Conservation (phyloP, 371 early-diverging fungal genomes). For the Rhizopus microsporus region DNA sequence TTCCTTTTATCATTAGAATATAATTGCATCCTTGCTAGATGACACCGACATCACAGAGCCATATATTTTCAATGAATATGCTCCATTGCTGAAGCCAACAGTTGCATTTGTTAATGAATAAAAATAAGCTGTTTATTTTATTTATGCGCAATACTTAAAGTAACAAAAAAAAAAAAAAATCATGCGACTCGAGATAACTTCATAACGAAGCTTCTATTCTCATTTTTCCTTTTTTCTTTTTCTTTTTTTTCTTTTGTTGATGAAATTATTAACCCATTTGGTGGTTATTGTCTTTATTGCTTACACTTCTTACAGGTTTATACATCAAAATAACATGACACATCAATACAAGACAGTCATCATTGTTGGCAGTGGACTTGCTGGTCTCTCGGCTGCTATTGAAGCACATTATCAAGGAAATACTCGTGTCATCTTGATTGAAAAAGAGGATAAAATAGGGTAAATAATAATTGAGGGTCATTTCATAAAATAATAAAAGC, state of each 20-base stretch:
- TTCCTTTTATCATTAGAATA: too few species aligned
- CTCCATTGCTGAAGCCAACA: not conserved
- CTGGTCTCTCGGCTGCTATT: constrained; percentile 80
- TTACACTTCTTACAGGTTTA: constrained; percentile 17
- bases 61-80: not conserved
- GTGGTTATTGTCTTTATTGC: constrained; percentile 16
- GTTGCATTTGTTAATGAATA: not conserved
- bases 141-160: too few species aligned
- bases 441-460: constrained; percentile 75
- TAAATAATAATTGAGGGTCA: constrained; percentile 6
- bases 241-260: constrained; percentile 1
- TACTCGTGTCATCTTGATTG: constrained; percentile 68
- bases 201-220: not conserved
- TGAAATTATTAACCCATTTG: constrained; percentile 13
- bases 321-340: constrained; percentile 7
- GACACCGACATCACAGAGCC: too few species aligned
- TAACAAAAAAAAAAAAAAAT: constrained; percentile 14
- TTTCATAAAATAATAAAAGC: not conserved
- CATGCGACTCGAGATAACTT: constrained; percentile 16
- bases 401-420: constrained; percentile 64
- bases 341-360: constrained; percentile 32
- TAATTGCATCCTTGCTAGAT: too few species aligned
- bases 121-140: not conserved
- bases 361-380: constrained; percentile 80
- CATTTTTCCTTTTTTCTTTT: constrained; percentile 1